Conservation (phyloP, 257 asterid genomes). For the Solanum chilense region DNA sequence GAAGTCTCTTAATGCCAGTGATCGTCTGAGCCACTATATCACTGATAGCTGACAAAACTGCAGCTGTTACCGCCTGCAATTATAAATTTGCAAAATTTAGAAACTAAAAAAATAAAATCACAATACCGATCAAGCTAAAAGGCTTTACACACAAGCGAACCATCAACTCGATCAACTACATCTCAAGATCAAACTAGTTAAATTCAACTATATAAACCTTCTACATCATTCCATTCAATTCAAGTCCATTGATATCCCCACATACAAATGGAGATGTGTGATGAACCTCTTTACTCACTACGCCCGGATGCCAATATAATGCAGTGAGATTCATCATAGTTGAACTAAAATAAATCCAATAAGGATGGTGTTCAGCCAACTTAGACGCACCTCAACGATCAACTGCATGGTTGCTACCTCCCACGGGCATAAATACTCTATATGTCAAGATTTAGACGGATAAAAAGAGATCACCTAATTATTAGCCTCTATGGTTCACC, state of each 20-base stretch:
- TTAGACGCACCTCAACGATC: background rate
- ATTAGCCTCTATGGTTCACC: background rate
- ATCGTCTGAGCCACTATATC: slow-evolving; percentile 82
- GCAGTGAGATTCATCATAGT: background rate
- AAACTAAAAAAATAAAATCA: background rate
- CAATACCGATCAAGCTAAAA: background rate
- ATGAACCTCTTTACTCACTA: background rate
- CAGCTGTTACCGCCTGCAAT: slow-evolving; percentile 66
- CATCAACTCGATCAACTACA: background rate
- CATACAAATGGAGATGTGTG: background rate
- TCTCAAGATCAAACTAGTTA: background rate
- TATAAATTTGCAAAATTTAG: background rate
- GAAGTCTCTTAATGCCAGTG: slow-evolving; percentile 71
- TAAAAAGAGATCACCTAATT: background rate
- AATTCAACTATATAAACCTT: background rate
- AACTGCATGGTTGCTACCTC: background rate
- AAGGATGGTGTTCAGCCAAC: background rate
- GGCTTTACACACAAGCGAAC: background rate
- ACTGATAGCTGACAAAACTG: slow-evolving; percentile 62
- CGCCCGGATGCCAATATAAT: background rate
- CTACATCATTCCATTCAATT: background rate
- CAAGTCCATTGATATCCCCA: background rate
- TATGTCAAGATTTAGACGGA: background rate
- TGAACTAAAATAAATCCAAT: background rate
- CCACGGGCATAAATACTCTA: background rate